Evolutionary conservation across 1,284 basidiomycete species (phyloP).

Genomic region (Sanghuangporus baumii): DNA sequence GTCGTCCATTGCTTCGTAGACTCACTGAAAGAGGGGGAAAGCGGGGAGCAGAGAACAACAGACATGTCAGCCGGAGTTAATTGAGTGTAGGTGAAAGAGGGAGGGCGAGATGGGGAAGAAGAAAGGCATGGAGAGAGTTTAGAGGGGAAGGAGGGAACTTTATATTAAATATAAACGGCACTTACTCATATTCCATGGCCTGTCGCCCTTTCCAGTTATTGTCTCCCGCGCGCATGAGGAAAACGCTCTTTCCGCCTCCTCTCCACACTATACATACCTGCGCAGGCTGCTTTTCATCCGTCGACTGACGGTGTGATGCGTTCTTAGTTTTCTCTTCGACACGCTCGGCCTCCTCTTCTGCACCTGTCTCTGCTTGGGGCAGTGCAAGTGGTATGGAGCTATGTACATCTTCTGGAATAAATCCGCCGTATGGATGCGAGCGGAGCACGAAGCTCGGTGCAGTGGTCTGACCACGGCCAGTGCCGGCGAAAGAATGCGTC

Average conservation of each 20-base stretch:
- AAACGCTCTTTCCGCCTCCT: constrained; percentile 53
- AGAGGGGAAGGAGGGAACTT: neutral
- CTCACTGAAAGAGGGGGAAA: constrained; percentile 22
- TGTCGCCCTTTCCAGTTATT: constrained; percentile 65
- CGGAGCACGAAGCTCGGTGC: constrained; percentile 23
- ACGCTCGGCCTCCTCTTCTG: constrained; percentile 27
- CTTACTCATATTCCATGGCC: constrained; percentile 59
- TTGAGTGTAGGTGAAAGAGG: neutral
- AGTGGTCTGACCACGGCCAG: constrained; percentile 12
- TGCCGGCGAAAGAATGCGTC: constrained; percentile 32
- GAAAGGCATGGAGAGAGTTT: neutral
- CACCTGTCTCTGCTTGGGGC: constrained; percentile 27
- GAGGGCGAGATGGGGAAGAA: neutral
- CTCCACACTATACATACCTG: constrained; percentile 58
- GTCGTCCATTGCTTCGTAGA: constrained; percentile 37
- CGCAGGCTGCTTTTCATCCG: constrained; percentile 33
- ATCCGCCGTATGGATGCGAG: constrained; percentile 28
- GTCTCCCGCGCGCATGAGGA: constrained; percentile 64
- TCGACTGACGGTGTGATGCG: constrained; percentile 27
- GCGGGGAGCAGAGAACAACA: constrained; percentile 3
- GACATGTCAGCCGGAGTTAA: constrained; percentile 4
- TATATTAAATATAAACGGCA: constrained; percentile 20
- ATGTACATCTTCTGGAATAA: constrained; percentile 51
- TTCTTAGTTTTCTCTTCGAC: constrained; percentile 22
- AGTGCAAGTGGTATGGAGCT: constrained; percentile 60